Percentiles rank a stretch among this genome's conserved stretches.
phyloP scores from a whole-genome alignment of 2,329 filamentous ascomycete genomes.

The Aspergillus sclerotialis region DNA sequence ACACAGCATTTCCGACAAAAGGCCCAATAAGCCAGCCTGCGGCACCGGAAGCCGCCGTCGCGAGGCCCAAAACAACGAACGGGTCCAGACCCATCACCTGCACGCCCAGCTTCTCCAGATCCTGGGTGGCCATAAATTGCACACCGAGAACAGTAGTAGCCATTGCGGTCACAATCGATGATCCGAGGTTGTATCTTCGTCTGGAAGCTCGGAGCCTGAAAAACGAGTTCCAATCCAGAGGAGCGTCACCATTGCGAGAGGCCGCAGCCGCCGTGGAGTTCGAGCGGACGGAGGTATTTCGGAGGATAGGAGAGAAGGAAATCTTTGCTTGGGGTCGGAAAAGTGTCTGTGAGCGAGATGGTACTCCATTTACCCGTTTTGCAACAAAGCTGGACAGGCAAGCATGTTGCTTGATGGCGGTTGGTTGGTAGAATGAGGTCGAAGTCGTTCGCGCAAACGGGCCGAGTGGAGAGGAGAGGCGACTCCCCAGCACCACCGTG shows the following conservation, averaged over 20 bases:
- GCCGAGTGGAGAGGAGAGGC: slow-evolving; percentile 16
- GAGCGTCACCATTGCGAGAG: slow-evolving; percentile 24
- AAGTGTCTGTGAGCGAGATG: too few relatives aligned
- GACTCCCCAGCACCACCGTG: slow-evolving; percentile 21
- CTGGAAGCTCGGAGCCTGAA: slow-evolving; percentile 83
- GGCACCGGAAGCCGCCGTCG: slow-evolving; percentile 69
- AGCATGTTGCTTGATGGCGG: slow-evolving; percentile 17
- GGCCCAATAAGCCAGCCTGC: slow-evolving; percentile 85
- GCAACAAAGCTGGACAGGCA: slow-evolving; percentile 16
- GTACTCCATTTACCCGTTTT: slow-evolving; percentile 5
- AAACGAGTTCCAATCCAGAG: slow-evolving; percentile 85
- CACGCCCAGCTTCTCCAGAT: slow-evolving; percentile 59
- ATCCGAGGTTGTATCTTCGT: slow-evolving; percentile 72
- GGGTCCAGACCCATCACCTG: slow-evolving; percentile 80
- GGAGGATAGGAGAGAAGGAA: slow-evolving; percentile 5
- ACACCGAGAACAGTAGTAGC: slow-evolving; percentile 49
- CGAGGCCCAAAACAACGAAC: slow-evolving; percentile 73
- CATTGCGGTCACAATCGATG: slow-evolving; percentile 61
- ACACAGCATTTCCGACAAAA: slow-evolving; percentile 69
- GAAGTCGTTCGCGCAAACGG: slow-evolving; percentile 17
- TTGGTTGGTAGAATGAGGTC: slow-evolving; percentile 12
- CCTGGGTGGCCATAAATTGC: slow-evolving; percentile 57
- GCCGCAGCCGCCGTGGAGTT: slow-evolving; percentile 23
- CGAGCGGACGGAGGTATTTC: slow-evolving; percentile 12
- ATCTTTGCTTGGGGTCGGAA: background rate